Conservation (phyloP, 202 grass and related monocot genomes). For the Eragrostis tef region DNA sequence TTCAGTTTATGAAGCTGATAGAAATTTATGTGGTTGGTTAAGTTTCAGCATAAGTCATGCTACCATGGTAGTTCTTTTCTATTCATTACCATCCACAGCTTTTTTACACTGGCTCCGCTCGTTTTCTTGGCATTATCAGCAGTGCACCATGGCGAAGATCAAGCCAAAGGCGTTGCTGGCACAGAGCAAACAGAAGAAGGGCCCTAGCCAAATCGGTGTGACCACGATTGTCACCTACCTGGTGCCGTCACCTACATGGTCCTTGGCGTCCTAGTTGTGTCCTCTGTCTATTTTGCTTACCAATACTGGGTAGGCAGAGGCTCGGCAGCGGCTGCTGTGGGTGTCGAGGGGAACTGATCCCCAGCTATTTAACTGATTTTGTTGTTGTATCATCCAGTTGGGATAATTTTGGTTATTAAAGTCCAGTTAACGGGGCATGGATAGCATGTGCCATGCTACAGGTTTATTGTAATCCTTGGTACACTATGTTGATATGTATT, state of each 20-base stretch:
- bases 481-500: slow-evolving; percentile 18
- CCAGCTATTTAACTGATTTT: slow-evolving; percentile 1
- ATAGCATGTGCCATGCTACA: slow-evolving; percentile 19
- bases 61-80: neutral
- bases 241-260: slow-evolving; percentile 62
- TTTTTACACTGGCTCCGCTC: neutral
- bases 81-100: neutral
- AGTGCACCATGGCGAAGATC: slow-evolving; percentile 71
- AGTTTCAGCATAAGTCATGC: slow-evolving; percentile 1
- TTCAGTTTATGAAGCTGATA: neutral
- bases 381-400: slow-evolving; percentile 52
- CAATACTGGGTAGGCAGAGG: slow-evolving; percentile 58
- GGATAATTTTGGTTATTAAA: slow-evolving; percentile 29
- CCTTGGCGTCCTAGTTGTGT: slow-evolving; percentile 42
- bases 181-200: slow-evolving; percentile 88
- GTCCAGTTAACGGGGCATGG: slow-evolving; percentile 23
- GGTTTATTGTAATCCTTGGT: slow-evolving; percentile 10
- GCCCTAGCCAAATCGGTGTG: slow-evolving; percentile 59
- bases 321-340: slow-evolving; percentile 33
- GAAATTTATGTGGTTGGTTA: neutral
- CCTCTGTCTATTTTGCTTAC: slow-evolving; percentile 70
- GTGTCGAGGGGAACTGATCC: slow-evolving; percentile 39
- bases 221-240: slow-evolving; percentile 62
- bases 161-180: slow-evolving; percentile 79
- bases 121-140: slow-evolving; percentile 29